Conservation (phyloP, 208 protist species). For the Leishmania mexicana region DNA sequence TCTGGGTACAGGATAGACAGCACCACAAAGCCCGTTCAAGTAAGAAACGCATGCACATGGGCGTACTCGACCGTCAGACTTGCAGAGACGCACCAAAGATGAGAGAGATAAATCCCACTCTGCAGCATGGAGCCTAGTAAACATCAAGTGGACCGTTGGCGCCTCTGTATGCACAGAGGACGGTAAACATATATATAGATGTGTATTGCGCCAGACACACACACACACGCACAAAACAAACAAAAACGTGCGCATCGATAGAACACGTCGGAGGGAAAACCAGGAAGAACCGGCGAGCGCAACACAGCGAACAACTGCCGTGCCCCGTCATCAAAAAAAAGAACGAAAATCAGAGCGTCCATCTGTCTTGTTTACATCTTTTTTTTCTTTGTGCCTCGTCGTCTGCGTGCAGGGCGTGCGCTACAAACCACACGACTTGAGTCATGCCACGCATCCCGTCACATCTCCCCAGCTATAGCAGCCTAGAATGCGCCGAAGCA, state of each 20-base stretch:
- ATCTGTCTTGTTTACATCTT: not conserved
- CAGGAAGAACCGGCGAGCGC: not conserved
- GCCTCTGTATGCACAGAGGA: not conserved
- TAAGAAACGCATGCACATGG: not conserved
- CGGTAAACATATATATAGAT: no score
- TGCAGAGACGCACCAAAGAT: not conserved
- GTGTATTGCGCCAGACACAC: not conserved
- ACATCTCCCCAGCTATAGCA: not conserved
- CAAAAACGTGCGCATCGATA: not conserved
- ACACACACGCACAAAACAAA: not conserved
- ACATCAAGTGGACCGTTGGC: not conserved
- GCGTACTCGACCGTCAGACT: no score
- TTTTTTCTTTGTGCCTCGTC: no score
- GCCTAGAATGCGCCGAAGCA: constrained; percentile 50
- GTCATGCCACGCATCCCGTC: not conserved
- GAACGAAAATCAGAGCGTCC: not conserved
- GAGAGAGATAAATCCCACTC: not conserved
- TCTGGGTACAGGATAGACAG: not conserved
- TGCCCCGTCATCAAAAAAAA: not conserved
- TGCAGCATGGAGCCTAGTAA: not conserved
- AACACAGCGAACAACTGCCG: not conserved
- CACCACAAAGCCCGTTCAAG: not conserved
- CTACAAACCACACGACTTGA: not conserved
- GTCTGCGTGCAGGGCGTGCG: not conserved
- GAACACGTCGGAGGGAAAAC: not conserved